A percentile compares a stretch with the other conserved stretches of the same genome.
These are phyloP conservation scores for Hypoxylon subgilvum DNA, from an alignment of 495 filamentous ascomycete species.

Conservation along the genomic window DNA sequence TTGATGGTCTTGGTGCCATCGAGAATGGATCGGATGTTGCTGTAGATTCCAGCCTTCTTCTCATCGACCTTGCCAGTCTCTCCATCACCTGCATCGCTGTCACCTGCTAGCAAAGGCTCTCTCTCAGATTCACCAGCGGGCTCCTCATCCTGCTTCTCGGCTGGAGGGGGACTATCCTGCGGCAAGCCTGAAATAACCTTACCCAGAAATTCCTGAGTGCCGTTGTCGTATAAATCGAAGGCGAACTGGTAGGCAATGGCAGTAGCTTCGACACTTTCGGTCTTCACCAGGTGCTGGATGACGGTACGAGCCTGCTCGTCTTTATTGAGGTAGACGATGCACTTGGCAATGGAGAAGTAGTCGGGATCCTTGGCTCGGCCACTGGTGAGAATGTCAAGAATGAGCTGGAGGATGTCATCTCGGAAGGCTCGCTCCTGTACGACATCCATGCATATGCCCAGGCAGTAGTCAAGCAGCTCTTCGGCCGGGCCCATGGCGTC, in stretches of 20 bases:
- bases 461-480: conserved; percentile 94
- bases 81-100: conserved; percentile 38
- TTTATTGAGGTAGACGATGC: conserved; percentile 94
- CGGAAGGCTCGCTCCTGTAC: conserved; percentile 91
- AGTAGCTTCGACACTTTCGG: conserved; percentile 75
- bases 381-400: conserved; percentile 79
- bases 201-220: conserved; percentile 92
- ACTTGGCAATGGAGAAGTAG: conserved; percentile 98
- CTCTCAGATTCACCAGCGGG: conserved; percentile 56
- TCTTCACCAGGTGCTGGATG: conserved; percentile 77
- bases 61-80: conserved; percentile 51
- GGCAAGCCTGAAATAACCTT: conserved; percentile 86
- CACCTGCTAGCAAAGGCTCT: conserved; percentile 50
- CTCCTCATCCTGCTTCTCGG: conserved; percentile 55
- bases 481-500: conserved; percentile 69
- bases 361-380: conserved; percentile 70
- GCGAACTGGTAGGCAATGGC: conserved; percentile 96
- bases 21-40: conserved; percentile 83
- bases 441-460: conserved; percentile 96
- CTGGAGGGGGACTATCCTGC: conserved; percentile 59
- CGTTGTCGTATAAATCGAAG: conserved; percentile 97
- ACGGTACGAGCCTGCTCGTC: conserved; percentile 90
- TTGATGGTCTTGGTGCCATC: conserved; percentile 90
- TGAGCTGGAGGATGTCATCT: conserved; percentile 78
- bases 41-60: conserved; percentile 66